phyloP scores from a whole-genome alignment of 2,329 filamentous ascomycete genomes.

The Coniella lustricola region DNA sequence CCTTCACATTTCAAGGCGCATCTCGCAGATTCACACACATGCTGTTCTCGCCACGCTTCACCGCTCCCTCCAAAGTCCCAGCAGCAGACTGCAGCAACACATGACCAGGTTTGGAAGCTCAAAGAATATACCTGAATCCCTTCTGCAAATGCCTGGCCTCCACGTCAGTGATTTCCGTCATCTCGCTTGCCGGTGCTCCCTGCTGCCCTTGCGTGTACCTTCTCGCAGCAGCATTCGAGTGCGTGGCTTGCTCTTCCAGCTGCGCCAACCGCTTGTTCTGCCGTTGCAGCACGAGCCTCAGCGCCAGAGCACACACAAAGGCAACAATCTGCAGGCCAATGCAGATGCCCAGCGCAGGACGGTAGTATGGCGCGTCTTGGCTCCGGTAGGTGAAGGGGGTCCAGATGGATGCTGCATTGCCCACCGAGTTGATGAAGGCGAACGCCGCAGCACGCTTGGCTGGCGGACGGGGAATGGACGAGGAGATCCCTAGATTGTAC shows the following conservation, averaged over 20 bases:
- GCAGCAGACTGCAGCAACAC: too few species aligned
- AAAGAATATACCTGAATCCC: slow-evolving; percentile 47
- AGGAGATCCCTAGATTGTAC: slow-evolving; percentile 40
- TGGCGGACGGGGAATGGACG: slow-evolving; percentile 42
- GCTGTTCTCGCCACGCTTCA: too few species aligned
- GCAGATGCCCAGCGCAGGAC: slow-evolving; percentile 33
- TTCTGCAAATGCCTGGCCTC: slow-evolving; percentile 44
- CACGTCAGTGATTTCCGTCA: slow-evolving; percentile 42
- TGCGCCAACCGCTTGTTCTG: slow-evolving; percentile 41
- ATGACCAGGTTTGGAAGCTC: too few species aligned
- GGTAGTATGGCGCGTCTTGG: slow-evolving; percentile 31
- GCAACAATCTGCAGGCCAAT: slow-evolving; percentile 29
- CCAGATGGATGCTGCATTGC: slow-evolving; percentile 46
- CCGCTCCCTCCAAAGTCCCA: too few species aligned
- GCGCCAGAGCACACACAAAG: slow-evolving; percentile 30
- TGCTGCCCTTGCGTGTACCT: slow-evolving; percentile 40
- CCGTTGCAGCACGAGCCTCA: slow-evolving; percentile 28
- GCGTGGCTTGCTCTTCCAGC: slow-evolving; percentile 42
- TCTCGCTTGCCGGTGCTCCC: slow-evolving; percentile 37
- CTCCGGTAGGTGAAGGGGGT: slow-evolving; percentile 40
- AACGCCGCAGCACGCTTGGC: slow-evolving; percentile 48
- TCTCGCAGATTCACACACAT: too few species aligned
- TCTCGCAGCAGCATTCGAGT: too few species aligned
- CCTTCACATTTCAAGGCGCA: too few species aligned
- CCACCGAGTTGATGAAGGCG: slow-evolving; percentile 48